Base-by-base conservation (phyloP, 371 early-diverging fungal species). In the Mortierella sp. region DNA sequence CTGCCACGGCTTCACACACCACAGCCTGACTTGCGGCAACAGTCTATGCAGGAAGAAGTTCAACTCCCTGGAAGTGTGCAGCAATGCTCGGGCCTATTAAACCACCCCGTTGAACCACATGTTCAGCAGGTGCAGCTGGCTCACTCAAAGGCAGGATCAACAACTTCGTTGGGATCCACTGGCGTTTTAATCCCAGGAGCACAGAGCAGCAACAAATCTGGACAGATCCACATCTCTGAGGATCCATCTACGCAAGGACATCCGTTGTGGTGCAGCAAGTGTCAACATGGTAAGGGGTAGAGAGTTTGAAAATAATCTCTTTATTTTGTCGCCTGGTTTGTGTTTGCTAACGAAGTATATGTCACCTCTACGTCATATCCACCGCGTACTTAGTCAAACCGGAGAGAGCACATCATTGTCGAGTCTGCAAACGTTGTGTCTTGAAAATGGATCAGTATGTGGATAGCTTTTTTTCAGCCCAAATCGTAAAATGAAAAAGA, bases 371-470 rank as follows among this genome's bases (percentile, higher is more conserved):
- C 17, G 15, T 2, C 1, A 43, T 43, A 17, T 21, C 50, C 32
- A 11, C 50, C 17, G 26, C 4, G 11, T 34, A 53, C 7, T 24
- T 71, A 70, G 79, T 83, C 64, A 89, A 88, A 62, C 87, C 90
- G 4, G 87, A 84, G 53, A 66, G 90, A 67, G 78, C 86, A 8
- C 88, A 89, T 79, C 90, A 89, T 50, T 89, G 90, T 51, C 84
- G 81, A 50, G 87, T 86, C 41, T 89, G 90, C 72, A 86, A 86
- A 58, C 62, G 78, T 44, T 89, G 90, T 61, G 84, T 88, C 4
- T 56, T 88, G 31, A 84, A 81, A 64, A 88, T 89, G 85, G 90
- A 89, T 60, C 90, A 89, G 88, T 87, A 81, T 60, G 84, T 79
- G 8, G 15, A 43, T n/a, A 43, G n/a, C n/a, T n/a, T n/a, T n/a